These are phyloP conservation scores for Fusarium dimerum DNA, from an alignment of 2,329 filamentous ascomycete genomes.

Conservation along the genomic window DNA sequence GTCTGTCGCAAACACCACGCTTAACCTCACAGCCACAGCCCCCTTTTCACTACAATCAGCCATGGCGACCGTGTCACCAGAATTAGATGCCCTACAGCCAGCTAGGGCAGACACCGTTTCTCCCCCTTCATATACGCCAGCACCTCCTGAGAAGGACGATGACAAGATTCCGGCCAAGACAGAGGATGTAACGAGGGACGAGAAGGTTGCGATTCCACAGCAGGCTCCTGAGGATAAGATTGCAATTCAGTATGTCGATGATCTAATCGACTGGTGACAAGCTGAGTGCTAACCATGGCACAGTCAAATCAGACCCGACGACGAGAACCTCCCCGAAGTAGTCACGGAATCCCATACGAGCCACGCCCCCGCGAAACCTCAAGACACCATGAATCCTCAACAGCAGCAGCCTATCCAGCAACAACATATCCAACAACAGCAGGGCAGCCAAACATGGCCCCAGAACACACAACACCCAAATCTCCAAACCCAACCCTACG, in stretches of 20 bases:
- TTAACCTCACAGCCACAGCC: not conserved
- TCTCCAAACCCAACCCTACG: conserved; percentile 6
- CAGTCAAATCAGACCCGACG: conserved; percentile 14
- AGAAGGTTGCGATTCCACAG: not conserved
- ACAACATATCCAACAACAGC: not conserved
- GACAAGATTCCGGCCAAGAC: conserved; percentile 1
- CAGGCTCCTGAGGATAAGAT: conserved; percentile 21
- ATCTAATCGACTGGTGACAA: not conserved
- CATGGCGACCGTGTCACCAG: conserved; percentile 8
- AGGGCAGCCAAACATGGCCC: no score
- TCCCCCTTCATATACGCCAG: conserved; percentile 21
- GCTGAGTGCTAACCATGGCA: not conserved
- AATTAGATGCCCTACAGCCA: not conserved
- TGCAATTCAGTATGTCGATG: conserved; percentile 11
- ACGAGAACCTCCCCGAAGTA: conserved; percentile 28
- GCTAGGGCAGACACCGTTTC: conserved; percentile 11
- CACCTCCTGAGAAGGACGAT: not conserved
- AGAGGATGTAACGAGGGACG: not conserved
- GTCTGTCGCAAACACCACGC: no score
- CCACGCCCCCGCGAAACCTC: not conserved
- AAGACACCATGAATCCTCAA: not conserved
- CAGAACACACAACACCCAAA: not conserved
- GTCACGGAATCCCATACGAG: conserved; percentile 6
- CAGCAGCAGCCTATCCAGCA: not conserved
- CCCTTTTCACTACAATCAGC: not conserved